phyloP scores from a whole-genome alignment of 2,329 filamentous ascomycete species.

The Fusarium graminum region DNA sequence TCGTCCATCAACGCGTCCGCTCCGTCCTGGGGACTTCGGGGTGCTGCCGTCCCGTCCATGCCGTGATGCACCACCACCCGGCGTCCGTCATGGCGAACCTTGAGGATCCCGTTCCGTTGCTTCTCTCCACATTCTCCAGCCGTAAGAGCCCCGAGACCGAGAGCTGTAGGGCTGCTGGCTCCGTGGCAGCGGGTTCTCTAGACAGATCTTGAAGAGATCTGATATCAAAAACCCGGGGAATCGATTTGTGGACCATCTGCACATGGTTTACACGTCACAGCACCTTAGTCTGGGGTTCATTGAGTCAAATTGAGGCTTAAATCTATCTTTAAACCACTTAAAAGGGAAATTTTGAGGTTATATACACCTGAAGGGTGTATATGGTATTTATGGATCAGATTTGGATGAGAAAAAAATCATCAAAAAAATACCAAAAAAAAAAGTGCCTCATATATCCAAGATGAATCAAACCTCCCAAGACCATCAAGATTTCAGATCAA shows the following conservation, averaged over 20 bases:
- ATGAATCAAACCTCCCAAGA: conserved; percentile 20
- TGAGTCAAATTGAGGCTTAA: conserved; percentile 22
- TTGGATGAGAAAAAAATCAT: neutral
- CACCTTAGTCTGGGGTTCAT: conserved; percentile 31
- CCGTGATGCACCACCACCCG: conserved; percentile 19
- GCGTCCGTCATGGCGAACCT: conserved; percentile 14
- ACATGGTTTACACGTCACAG: conserved; percentile 39
- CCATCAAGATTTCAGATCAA: neutral
- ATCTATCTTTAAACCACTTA: conserved; percentile 6
- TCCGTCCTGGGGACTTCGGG: conserved; percentile 22
- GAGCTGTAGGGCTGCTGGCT: conserved; percentile 30
- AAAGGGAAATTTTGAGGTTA: neutral
- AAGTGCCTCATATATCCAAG: conserved; percentile 1
- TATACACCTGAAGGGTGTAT: conserved; percentile 5
- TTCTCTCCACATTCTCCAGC: conserved; percentile 35
- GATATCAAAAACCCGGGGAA: conserved; percentile 24
- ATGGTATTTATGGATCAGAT: neutral
- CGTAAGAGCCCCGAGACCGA: conserved; percentile 29
- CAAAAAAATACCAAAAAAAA: conserved; percentile 11
- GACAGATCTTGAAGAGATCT: conserved; percentile 36
- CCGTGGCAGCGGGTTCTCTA: conserved; percentile 19
- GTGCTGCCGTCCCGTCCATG: conserved; percentile 15
- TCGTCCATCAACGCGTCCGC: conserved; percentile 33
- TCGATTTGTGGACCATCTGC: conserved; percentile 43
- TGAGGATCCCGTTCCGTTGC: conserved; percentile 24